A percentile compares a stretch with the other conserved stretches of the same genome.
These are phyloP conservation scores for Aspergillus conjunctus DNA, from an alignment of 495 filamentous ascomycete genomes.

Conservation along the genomic window DNA sequence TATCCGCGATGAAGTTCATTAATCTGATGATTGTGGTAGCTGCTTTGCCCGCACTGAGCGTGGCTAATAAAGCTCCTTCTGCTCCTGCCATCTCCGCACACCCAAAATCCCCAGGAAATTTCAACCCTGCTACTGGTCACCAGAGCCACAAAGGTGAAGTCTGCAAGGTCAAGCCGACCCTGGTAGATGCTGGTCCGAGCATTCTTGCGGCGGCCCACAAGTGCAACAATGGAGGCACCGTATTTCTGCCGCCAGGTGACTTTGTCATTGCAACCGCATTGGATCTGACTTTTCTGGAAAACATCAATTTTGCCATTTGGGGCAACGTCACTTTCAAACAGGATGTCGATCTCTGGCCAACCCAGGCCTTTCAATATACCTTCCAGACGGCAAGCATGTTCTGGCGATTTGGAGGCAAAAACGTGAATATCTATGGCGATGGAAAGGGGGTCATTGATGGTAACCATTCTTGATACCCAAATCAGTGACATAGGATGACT, in stretches of 20 bases:
- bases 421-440: conserved; percentile 14
- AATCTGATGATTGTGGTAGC: too few species aligned
- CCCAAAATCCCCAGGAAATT: not conserved
- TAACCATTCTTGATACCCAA: not conserved
- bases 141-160: conserved; percentile 2
- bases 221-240: conserved; percentile 19
- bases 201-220: conserved; percentile 12
- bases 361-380: conserved; percentile 4
- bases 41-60: too few species aligned
- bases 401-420: conserved; percentile 14
- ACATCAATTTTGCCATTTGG: conserved; percentile 17
- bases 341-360: conserved; percentile 9
- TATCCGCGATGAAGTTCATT: too few species aligned
- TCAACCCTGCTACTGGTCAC: not conserved
- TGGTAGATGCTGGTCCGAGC: not conserved
- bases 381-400: conserved; percentile 9
- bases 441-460: conserved; percentile 15
- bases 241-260: conserved; percentile 6
- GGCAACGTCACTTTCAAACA: conserved; percentile 11
- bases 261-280: conserved; percentile 8
- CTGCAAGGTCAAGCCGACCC: conserved; percentile 13
- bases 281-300: conserved; percentile 14
- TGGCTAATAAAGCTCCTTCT: too few species aligned
- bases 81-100: not conserved
- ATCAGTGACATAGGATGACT: not conserved